Evolutionary conservation across 345 rosid genomes (phyloP), one percentile per base, ranked within the genome.

Genomic region (Rhodomyrtus tomentosa): DNA sequence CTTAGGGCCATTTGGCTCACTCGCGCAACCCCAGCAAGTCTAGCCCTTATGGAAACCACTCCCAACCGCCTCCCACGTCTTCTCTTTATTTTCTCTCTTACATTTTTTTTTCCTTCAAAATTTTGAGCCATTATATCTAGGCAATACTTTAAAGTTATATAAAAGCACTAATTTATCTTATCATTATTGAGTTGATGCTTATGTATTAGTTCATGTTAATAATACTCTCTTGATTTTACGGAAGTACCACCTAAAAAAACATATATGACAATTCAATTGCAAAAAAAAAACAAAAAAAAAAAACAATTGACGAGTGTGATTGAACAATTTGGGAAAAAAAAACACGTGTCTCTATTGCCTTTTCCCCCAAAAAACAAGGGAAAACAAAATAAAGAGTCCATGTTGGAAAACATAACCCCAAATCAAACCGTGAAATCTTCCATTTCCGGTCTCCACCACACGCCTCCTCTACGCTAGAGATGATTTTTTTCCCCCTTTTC

Each of bases 21-120:
- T 18, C 20, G 22, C 20, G 55, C 55, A 6, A 52, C 24, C 55
- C 21, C 21, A 59, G 16, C 40, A 14, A 15, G 11, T 1, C 10
- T 0, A 1, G 38, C 10, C 5, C 2, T 15, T 59, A 5, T 1
- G 4, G 0, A 1, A 38, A 59, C 10, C 21, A 0, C 38, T 7
- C 2, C 38, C 10, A 1, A 0, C 0, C 0, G 9, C 21, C 21
- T 27, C 21, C 20, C 73, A 27, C 0, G 21, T 59, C 40, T 59
- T 59, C 38, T 29, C 5, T 27, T 21, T 29, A 14, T 29, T 58
- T 10, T 1, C 10, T 53, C 25, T 59, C 4, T 59, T 6, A 4
- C 2, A 56, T 56, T 10, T 25, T 25, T 55, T 4, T 56, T n/a
- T 14, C 0, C 16, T n/a, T n/a, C 32, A n/a, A n/a, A n/a, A n/a